These are phyloP conservation scores for Vachellia collinsii DNA, from an alignment of 306 rosid species.

Conservation along the genomic window DNA sequence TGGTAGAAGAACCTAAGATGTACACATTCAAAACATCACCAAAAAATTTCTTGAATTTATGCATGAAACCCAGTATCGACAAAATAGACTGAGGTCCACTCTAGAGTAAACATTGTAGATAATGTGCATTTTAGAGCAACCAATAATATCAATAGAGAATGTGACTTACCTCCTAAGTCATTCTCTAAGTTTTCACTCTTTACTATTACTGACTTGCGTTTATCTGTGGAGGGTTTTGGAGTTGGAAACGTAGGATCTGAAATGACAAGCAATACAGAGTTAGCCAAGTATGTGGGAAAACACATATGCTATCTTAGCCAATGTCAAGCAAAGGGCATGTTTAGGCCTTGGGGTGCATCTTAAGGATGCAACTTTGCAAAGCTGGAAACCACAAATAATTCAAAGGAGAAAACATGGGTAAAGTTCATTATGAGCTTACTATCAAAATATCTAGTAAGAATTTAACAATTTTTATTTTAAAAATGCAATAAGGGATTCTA, in stretches of 20 bases:
- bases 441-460: neutral
- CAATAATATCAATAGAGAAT: slow-evolving; percentile 9
- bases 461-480: neutral
- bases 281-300: neutral
- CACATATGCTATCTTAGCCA: neutral
- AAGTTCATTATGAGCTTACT: neutral
- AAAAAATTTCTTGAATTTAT: slow-evolving; percentile 23
- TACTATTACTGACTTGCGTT: slow-evolving; percentile 13
- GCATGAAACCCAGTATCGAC: slow-evolving; percentile 17
- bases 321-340: neutral
- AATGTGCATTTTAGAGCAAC: slow-evolving; percentile 12
- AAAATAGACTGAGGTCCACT: slow-evolving; percentile 6
- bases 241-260: slow-evolving; percentile 34
- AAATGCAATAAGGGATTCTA: neutral
- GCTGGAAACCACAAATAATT: neutral
- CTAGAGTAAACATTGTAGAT: slow-evolving; percentile 1
- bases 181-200: slow-evolving; percentile 40
- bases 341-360: slow-evolving; percentile 5
- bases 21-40: slow-evolving; percentile 25
- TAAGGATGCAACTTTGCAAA: neutral
- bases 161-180: slow-evolving; percentile 39
- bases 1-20: slow-evolving; percentile 12
- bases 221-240: slow-evolving; percentile 27
- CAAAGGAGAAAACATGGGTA: neutral
- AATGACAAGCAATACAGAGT: slow-evolving; percentile 28